These are phyloP conservation scores for Neovahlkampfia damariscottae DNA, from an alignment of 78 protist genomes.

Conservation along the genomic window DNA sequence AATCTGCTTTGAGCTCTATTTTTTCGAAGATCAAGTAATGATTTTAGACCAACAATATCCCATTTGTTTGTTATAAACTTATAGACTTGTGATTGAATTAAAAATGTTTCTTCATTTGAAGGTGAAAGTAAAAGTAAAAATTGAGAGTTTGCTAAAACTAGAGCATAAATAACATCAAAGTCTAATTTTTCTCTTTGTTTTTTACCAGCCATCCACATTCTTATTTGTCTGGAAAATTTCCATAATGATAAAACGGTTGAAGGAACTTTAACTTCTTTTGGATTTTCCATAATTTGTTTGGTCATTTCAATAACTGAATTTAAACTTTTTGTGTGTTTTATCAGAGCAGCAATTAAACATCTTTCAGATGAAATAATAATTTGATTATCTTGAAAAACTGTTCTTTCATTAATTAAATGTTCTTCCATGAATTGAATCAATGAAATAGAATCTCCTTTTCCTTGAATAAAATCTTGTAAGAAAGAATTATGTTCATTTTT, in stretches of 20 bases:
- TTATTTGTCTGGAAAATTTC: background rate
- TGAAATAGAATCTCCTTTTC: background rate
- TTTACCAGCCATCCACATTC: background rate
- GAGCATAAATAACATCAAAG: background rate
- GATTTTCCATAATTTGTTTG: background rate
- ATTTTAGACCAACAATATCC: too few relatives aligned
- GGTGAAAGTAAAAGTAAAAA: background rate
- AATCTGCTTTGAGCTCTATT: too few relatives aligned
- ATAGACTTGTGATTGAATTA: too few relatives aligned
- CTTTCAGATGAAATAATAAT: background rate
- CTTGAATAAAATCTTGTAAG: background rate
- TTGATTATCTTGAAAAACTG: background rate
- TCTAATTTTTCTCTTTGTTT: background rate
- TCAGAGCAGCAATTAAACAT: background rate
- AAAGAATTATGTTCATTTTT: background rate
- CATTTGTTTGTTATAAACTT: too few relatives aligned
- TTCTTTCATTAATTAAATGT: background rate
- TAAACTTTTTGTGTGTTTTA: background rate
- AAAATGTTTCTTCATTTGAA: background rate
- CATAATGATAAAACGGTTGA: too few relatives aligned
- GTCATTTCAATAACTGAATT: background rate
- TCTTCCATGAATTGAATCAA: background rate
- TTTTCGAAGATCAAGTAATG: too few relatives aligned
- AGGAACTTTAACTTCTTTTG: background rate
- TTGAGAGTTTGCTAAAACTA: background rate